A percentile compares a stretch with the other conserved stretches of the same genome.
Conservation (phyloP, 192 early-diverging fungal species). For the Gaertneriomyces semiglobifer region DNA sequence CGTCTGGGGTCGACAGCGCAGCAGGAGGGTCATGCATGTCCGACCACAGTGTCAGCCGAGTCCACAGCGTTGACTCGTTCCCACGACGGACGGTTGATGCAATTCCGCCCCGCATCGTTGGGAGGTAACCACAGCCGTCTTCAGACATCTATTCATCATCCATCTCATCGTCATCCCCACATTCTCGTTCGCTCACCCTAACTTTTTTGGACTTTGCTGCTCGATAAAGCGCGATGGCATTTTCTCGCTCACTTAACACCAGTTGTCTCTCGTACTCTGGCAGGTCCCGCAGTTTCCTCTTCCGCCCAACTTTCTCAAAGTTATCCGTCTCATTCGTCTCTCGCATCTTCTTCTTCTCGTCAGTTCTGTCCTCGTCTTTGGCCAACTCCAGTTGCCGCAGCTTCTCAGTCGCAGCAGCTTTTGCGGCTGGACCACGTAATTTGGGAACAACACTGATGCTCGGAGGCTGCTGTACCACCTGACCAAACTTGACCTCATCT, state of each 20-base stretch:
- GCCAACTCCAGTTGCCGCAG: constrained; percentile 14
- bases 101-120: no score
- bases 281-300: constrained; percentile 30
- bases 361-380: constrained; percentile 8
- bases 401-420: constrained; percentile 1
- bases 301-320: constrained; percentile 18
- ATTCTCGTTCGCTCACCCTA: no score
- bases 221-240: constrained; percentile 25
- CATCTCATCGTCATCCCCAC: no score
- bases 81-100: no score
- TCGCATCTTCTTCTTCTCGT: neutral
- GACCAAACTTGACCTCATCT: constrained; percentile 26
- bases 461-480: constrained; percentile 27
- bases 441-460: constrained; percentile 28
- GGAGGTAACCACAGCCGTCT: no score
- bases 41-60: no score
- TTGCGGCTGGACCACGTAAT: constrained; percentile 7
- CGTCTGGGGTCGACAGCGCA: no score
- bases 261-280: constrained; percentile 28
- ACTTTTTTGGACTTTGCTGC: constrained; percentile 4
- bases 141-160: no score
- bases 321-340: constrained; percentile 4
- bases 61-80: no score
- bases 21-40: no score
- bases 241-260: constrained; percentile 21